These are phyloP conservation scores for Raphanus hybrid DNA, from an alignment of 441 rosid genomes.

Conservation along the genomic window DNA sequence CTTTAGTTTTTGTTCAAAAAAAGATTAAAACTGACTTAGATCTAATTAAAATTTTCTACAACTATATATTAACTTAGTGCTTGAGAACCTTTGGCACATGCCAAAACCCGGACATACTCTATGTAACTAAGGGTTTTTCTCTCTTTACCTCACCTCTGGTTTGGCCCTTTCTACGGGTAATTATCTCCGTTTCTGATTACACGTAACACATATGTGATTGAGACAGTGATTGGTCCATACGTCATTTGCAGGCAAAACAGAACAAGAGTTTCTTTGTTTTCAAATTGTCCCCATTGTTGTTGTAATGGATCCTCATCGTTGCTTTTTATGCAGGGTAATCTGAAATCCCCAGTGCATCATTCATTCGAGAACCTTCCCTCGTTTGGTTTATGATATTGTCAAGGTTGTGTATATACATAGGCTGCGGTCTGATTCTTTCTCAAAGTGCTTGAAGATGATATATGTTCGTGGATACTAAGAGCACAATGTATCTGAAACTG, in stretches of 20 bases:
- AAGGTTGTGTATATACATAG: constrained; percentile 1
- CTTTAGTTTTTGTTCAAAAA: too few species aligned
- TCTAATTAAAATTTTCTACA: too few species aligned
- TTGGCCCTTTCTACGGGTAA: constrained; percentile 2
- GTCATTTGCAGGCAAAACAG: constrained; percentile 1
- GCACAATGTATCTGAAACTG: neutral
- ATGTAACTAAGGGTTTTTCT: too few species aligned
- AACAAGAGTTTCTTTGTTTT: neutral
- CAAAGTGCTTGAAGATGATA: constrained; percentile 15
- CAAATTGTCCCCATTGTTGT: neutral
- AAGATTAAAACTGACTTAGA: too few species aligned
- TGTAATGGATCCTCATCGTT: constrained; percentile 15
- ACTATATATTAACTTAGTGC: too few species aligned
- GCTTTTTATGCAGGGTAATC: neutral
- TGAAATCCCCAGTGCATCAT: neutral
- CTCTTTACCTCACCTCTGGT: neutral
- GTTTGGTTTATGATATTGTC: neutral
- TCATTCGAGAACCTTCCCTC: neutral
- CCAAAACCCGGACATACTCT: too few species aligned
- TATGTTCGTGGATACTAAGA: neutral
- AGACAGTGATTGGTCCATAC: neutral
- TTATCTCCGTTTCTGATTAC: neutral
- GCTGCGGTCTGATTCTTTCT: neutral
- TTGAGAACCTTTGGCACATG: too few species aligned
- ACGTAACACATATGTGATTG: neutral